Percentiles rank a stretch among this genome's conserved stretches.
phyloP scores from a whole-genome alignment of 192 early-diverging fungal genomes.

The Thoreauomyces humboldtii region DNA sequence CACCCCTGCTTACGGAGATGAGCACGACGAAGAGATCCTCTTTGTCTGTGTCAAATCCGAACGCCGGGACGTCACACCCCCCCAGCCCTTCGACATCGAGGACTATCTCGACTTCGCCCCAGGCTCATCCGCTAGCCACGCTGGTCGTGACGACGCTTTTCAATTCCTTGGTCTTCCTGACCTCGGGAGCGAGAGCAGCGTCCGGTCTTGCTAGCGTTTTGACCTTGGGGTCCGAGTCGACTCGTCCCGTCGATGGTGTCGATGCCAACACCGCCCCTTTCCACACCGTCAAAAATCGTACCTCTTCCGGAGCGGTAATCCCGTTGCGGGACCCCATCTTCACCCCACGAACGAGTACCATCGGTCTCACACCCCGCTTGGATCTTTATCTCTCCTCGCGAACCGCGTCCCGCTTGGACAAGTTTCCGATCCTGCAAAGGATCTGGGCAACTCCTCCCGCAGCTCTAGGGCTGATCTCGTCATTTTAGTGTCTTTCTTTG shows the following conservation, averaged over 20 bases:
- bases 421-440: neutral
- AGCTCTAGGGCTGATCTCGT: no score
- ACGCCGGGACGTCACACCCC: neutral
- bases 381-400: neutral
- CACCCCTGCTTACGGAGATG: neutral
- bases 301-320: no score
- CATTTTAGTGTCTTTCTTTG: no score
- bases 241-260: conserved; percentile 7
- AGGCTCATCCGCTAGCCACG: conserved; percentile 24
- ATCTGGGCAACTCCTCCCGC: no score
- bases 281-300: no score
- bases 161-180: conserved; percentile 23
- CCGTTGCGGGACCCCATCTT: no score
- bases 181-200: neutral
- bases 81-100: conserved; percentile 13
- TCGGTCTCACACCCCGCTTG: neutral
- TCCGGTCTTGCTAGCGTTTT: neutral
- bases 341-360: no score
- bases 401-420: neutral
- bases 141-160: conserved; percentile 18
- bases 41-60: conserved; percentile 4
- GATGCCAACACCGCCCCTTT: neutral
- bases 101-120: conserved; percentile 19
- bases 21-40: neutral
- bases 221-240: conserved; percentile 23